Conservation (phyloP, 179 eudicot genomes). For the Amaranthus tricolor region DNA sequence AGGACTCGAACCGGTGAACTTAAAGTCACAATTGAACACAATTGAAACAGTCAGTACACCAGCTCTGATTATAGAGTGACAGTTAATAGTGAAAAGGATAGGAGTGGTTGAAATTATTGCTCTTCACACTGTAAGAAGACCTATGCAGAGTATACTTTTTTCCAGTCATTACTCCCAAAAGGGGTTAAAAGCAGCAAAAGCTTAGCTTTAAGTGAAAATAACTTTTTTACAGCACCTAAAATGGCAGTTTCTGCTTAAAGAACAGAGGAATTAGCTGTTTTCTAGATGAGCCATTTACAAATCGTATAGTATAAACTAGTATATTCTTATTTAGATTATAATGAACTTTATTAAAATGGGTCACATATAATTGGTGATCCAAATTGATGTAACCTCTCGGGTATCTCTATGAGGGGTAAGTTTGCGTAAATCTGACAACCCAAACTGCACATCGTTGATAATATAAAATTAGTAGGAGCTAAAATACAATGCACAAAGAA, state of each 20-base stretch:
- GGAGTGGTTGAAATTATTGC: constrained; percentile 19
- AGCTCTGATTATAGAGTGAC: not conserved
- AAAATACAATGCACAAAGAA: not conserved
- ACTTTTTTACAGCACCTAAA: constrained; percentile 9
- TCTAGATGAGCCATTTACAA: not conserved
- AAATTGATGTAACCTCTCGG: not conserved
- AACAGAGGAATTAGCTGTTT: constrained; percentile 18
- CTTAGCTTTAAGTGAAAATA: constrained; percentile 3
- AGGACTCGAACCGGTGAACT: too few species aligned
- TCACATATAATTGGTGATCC: too few species aligned
- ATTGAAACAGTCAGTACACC: too few species aligned
- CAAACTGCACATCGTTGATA: too few species aligned
- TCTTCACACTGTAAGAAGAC: not conserved
- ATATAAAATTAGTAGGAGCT: constrained; percentile 20
- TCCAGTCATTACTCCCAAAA: constrained; percentile 21
- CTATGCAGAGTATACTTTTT: not conserved
- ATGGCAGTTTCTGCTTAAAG: constrained; percentile 5
- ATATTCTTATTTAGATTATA: too few species aligned
- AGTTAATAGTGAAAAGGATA: not conserved
- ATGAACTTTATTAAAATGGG: not conserved
- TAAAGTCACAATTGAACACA: too few species aligned
- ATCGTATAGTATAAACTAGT: not conserved
- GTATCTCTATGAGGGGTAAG: not conserved
- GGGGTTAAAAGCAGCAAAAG: constrained; percentile 8
- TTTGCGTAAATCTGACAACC: too few species aligned